Percentiles rank a stretch among this genome's conserved stretches.
Conservation (phyloP, 257 asterid species). For the Fraxinus anomala region DNA sequence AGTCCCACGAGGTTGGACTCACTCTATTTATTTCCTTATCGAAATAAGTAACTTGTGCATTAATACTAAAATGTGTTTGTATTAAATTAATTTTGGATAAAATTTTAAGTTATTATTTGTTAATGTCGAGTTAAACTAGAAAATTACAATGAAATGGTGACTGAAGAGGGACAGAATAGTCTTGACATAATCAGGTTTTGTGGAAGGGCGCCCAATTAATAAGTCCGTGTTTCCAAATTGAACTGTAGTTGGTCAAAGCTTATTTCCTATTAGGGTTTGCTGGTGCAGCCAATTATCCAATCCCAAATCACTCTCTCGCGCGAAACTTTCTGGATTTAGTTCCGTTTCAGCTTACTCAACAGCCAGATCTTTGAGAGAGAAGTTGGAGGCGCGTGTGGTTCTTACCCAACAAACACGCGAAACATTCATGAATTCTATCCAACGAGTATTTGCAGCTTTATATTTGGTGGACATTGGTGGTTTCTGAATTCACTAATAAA, state of each 20-base stretch:
- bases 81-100: no score
- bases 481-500: slow-evolving; percentile 14
- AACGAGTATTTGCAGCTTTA: slow-evolving; percentile 18
- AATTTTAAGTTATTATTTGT: no score
- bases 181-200: not conserved
- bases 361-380: not conserved
- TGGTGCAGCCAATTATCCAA: slow-evolving; percentile 13
- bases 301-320: not conserved
- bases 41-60: no score
- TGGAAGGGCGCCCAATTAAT: not conserved
- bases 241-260: not conserved
- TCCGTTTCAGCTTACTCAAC: slow-evolving; percentile 33
- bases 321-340: slow-evolving; percentile 31
- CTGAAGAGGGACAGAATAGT: not conserved
- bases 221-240: not conserved
- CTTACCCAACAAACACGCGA: slow-evolving; percentile 24
- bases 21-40: no score
- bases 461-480: not conserved
- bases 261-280: slow-evolving; percentile 27
- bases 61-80: no score
- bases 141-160: no score
- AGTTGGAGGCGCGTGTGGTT: not conserved
- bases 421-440: slow-evolving; percentile 27
- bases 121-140: no score
- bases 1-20: no score